phyloP scores from a whole-genome alignment of 2,329 filamentous ascomycete genomes.

The Laburnicola sp. region DNA sequence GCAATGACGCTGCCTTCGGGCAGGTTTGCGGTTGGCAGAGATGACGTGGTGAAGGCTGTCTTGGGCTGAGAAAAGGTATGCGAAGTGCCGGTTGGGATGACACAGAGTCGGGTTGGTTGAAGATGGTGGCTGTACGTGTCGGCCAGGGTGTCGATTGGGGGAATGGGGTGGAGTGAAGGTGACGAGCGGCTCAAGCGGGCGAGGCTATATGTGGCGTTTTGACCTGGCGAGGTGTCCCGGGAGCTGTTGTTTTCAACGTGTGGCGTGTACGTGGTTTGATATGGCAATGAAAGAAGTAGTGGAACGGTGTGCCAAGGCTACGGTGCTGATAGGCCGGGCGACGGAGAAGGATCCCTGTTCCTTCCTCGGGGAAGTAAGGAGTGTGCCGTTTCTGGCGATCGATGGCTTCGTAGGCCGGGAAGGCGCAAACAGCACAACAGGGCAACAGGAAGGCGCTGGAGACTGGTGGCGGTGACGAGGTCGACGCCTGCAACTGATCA shows the following conservation, averaged over 20 bases:
- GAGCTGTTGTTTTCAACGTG: constrained; percentile 12
- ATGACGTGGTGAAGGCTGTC: constrained; percentile 29
- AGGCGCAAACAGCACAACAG: not conserved
- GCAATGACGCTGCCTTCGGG: constrained; percentile 26
- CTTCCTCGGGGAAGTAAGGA: constrained; percentile 14
- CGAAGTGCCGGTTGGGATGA: constrained; percentile 9
- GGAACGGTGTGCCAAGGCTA: constrained; percentile 28
- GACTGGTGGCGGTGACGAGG: not conserved
- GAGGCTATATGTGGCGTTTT: too few species aligned
- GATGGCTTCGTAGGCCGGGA: too few species aligned
- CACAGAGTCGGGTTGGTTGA: constrained; percentile 26
- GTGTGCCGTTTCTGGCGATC: too few species aligned
- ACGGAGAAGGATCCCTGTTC: constrained; percentile 20
- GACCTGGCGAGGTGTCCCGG: constrained; percentile 4
- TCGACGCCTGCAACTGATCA: not conserved
- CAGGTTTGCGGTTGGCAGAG: constrained; percentile 20
- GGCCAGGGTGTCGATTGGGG: constrained; percentile 22
- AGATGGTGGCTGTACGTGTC: constrained; percentile 24
- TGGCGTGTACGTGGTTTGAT: constrained; percentile 27
- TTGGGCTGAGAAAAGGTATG: constrained; percentile 3
- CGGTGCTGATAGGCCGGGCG: constrained; percentile 33
- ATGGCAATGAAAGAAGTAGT: constrained; percentile 16
- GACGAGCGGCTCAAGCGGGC: constrained; percentile 9
- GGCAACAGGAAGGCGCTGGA: not conserved
- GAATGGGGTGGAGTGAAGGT: constrained; percentile 7